Evolutionary conservation across 2,329 filamentous ascomycete genomes (phyloP).

Genomic region (Fusarium ambrosium): DNA sequence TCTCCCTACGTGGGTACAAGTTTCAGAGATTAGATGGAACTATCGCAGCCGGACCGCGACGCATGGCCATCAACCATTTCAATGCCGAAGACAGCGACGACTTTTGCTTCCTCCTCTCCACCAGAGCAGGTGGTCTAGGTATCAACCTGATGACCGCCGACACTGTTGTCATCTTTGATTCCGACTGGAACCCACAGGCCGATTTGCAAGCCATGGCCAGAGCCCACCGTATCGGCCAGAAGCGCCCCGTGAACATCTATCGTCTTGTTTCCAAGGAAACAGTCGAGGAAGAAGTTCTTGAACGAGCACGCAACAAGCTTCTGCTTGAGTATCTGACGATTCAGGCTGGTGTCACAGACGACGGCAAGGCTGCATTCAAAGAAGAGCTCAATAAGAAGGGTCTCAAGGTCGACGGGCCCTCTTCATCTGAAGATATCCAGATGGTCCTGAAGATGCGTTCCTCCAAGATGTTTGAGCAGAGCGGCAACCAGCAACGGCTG

Average conservation of each 20-base stretch:
- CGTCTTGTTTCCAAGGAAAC: constrained; percentile 98
- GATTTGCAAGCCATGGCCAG: constrained; percentile 99
- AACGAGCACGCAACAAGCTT: constrained; percentile 96
- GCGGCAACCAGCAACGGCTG: constrained; percentile 94
- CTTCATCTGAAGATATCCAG: constrained; percentile 93
- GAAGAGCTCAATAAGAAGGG: constrained; percentile 85
- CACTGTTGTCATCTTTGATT: constrained; percentile 97
- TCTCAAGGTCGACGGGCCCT: constrained; percentile 82
- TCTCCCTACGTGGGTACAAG: constrained; percentile 91
- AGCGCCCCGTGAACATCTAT: constrained; percentile 95
- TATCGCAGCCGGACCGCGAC: constrained; percentile 87
- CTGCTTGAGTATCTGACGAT: constrained; percentile 98
- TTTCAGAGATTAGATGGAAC: constrained; percentile 97
- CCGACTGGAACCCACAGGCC: constrained; percentile 98
- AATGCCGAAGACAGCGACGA: constrained; percentile 97
- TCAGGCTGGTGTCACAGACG: constrained; percentile 95
- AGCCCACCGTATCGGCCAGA: constrained; percentile 97
- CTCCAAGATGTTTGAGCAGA: constrained; percentile 99
- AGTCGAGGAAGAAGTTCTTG: constrained; percentile 96
- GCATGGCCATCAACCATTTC: constrained; percentile 97
- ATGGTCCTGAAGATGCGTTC: constrained; percentile 96
- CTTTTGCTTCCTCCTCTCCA: constrained; percentile 96
- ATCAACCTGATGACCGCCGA: constrained; percentile 99
- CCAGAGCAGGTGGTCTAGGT: constrained; percentile 94
- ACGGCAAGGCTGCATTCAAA: constrained; percentile 83